Base-by-base conservation (phyloP, 345 rosid species). In the Citrus unshiu region DNA sequence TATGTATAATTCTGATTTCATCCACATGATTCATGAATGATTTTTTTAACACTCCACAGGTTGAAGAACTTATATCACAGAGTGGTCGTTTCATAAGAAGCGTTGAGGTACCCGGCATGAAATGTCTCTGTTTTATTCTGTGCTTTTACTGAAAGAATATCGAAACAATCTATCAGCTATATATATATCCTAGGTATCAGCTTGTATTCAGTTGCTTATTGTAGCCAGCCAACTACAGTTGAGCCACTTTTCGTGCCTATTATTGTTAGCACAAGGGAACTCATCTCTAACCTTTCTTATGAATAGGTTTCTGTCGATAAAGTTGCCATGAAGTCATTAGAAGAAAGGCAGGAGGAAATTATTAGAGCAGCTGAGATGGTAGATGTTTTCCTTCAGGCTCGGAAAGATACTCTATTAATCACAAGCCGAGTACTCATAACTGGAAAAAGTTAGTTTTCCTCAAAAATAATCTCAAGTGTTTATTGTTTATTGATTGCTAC, bases 371-470 rank as follows among this genome's bases (percentile, higher is more conserved):
- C 86, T 58, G 95, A 93, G 86, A 87, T 92, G 90, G 98, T 87
- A 22, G 89, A 92, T 70, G 79, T 87, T 83, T 91, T 83, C 80
- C 92, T 95, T 77, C 81, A 81, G 25, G 85, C 91, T 76, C 81
- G 65, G 77, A 95, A 86, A 73, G 97, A 93, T 75, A 92, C 99
- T 64, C 87, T 95, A 37, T 84, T 95, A 78, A 90, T 95, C 97
- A 93, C 97, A 76, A 93, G 99, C 77, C 94, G 99, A 76, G 87
- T 88, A 81, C 99, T 95, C 78, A 84, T 95, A 86, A 90, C 89
- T 6, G 98, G 99, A 66, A 93, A 91, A 89, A 81, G 99, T 95
- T 70, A 34, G 91, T 84, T 64, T 61, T 65, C 39, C 49, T 68
- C 43, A 77, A 58, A 76, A 68, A 46, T 72, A 54, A 13, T 77